Conservation (phyloP, 1,284 basidiomycete species). For the Trametes versicolor region DNA sequence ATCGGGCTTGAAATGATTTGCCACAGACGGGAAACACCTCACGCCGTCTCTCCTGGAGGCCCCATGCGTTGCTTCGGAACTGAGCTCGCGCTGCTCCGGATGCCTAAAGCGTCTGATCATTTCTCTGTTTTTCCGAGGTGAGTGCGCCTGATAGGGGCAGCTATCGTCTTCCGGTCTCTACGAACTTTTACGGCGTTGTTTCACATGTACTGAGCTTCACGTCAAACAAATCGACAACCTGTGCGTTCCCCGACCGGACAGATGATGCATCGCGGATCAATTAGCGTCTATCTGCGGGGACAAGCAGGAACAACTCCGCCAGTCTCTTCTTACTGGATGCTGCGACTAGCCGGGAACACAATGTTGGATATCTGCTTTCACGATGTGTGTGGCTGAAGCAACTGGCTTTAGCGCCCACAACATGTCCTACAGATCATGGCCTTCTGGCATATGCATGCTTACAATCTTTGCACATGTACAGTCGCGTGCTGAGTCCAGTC, state of each 20-base stretch:
- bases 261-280: conserved; percentile 4
- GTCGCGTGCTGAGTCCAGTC: too few relatives aligned
- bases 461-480: too few relatives aligned
- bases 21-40: not conserved
- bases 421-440: too few relatives aligned
- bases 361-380: not conserved
- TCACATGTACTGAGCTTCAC: not conserved
- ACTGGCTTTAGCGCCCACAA: too few relatives aligned
- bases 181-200: not conserved
- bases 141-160: not conserved
- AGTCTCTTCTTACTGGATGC: not conserved
- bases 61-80: conserved; percentile 1
- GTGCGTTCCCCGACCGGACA: not conserved
- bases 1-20: not conserved
- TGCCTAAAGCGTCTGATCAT: not conserved
- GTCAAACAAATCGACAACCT: not conserved
- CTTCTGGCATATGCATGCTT: too few relatives aligned
- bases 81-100: conserved; percentile 5
- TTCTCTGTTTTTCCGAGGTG: not conserved
- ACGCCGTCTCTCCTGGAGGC: not conserved
- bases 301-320: not conserved
- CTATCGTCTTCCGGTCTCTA: not conserved
- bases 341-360: not conserved
- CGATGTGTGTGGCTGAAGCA: too few relatives aligned
- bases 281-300: not conserved